These are phyloP conservation scores for Lophiotrema nucula DNA, from an alignment of 495 filamentous ascomycete genomes.

Conservation along the genomic window DNA sequence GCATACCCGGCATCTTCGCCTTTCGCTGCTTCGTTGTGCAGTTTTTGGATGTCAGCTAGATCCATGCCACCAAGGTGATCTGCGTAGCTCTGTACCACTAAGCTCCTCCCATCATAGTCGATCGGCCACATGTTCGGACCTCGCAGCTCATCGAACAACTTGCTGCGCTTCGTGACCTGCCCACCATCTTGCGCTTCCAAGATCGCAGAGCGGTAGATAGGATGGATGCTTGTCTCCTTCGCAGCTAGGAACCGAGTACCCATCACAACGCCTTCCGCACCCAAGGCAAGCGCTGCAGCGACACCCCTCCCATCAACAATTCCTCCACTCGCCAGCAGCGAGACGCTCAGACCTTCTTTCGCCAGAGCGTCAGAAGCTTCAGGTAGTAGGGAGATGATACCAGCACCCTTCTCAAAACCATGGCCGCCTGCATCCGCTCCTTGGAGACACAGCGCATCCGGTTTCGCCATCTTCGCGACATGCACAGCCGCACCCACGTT, in stretches of 20 bases:
- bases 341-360: constrained; percentile 20
- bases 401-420: constrained; percentile 59
- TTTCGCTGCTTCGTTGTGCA: constrained; percentile 52
- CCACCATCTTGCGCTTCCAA: constrained; percentile 63
- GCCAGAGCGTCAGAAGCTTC: constrained; percentile 57
- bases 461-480: constrained; percentile 41
- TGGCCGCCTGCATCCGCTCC: constrained; percentile 75
- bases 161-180: constrained; percentile 58
- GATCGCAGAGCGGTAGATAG: constrained; percentile 60
- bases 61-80: constrained; percentile 56
- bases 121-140: constrained; percentile 69
- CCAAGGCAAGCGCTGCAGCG: constrained; percentile 63
- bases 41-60: constrained; percentile 57
- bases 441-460: constrained; percentile 71
- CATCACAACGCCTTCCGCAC: constrained; percentile 65
- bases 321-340: constrained; percentile 65
- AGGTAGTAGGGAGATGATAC: constrained; percentile 58
- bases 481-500: constrained; percentile 56
- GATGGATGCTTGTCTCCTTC: constrained; percentile 58
- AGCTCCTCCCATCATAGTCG: constrained; percentile 59
- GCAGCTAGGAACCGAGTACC: constrained; percentile 71
- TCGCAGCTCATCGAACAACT: constrained; percentile 68
- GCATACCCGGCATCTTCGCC: constrained; percentile 47
- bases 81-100: constrained; percentile 59
- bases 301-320: constrained; percentile 67